Evolutionary conservation across 768 basidiomycete genomes (phyloP).

Genomic region (Gautieria morchelliformis): DNA sequence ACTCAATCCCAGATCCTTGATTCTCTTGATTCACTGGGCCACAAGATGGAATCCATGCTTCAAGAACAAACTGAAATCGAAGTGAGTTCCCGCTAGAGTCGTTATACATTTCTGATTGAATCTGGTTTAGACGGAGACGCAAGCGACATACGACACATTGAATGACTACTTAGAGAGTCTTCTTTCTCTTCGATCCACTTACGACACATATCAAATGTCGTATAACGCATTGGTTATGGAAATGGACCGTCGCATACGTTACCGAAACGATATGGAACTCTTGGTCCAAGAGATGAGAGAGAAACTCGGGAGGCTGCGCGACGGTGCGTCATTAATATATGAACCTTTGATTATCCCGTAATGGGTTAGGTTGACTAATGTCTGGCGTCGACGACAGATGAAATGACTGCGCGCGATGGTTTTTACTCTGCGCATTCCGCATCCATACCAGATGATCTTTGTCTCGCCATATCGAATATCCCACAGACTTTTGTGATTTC

Average conservation of each 20-base stretch:
- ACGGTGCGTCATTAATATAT: constrained; percentile 31
- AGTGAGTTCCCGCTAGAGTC: constrained; percentile 27
- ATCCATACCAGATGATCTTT: constrained; percentile 71
- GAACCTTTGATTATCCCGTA: not conserved
- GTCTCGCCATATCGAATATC: constrained; percentile 62
- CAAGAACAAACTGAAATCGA: constrained; percentile 59
- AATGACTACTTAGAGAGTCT: constrained; percentile 54
- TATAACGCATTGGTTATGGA: constrained; percentile 69
- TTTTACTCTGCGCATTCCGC: constrained; percentile 70
- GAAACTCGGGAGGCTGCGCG: constrained; percentile 54
- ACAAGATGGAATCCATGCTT: constrained; percentile 74
- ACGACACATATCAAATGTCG: constrained; percentile 58
- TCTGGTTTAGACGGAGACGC: constrained; percentile 19
- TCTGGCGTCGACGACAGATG: constrained; percentile 37
- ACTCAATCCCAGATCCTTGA: constrained; percentile 42
- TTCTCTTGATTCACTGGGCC: constrained; percentile 67
- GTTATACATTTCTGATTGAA: constrained; percentile 28
- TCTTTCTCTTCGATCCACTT: constrained; percentile 55
- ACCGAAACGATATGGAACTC: constrained; percentile 55
- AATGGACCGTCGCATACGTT: constrained; percentile 57
- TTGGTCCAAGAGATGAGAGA: constrained; percentile 56
- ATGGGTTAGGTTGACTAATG: not conserved
- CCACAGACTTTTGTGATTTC: constrained; percentile 67
- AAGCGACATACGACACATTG: constrained; percentile 26
- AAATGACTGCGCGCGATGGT: constrained; percentile 47